Percentiles rank a stretch among this genome's conserved stretches.
phyloP scores from a whole-genome alignment of 2,329 filamentous ascomycete genomes.

The Botrytis porri region DNA sequence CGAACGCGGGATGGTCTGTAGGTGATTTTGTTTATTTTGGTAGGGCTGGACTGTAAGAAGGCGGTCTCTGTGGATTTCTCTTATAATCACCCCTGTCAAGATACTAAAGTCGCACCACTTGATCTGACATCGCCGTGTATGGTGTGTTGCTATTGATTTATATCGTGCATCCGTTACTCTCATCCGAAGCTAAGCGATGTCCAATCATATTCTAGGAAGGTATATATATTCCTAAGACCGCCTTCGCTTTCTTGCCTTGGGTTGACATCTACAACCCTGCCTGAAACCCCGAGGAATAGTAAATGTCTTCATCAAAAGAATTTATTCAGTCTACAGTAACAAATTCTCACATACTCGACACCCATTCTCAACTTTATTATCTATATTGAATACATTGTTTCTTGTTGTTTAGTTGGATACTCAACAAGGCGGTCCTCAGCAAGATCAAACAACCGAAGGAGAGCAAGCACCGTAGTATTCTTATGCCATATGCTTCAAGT shows the following conservation, averaged over 20 bases:
- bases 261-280: neutral
- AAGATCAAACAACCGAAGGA: neutral
- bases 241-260: slow-evolving; percentile 2
- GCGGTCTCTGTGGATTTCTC: neutral
- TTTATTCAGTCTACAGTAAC: neutral
- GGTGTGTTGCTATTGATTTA: neutral
- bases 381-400: neutral
- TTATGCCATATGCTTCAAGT: neutral
- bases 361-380: neutral
- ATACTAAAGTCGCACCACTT: neutral
- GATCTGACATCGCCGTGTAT: accelerated
- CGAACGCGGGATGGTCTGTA: neutral
- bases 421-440: neutral
- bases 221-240: slow-evolving; percentile 1
- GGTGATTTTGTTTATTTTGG: neutral
- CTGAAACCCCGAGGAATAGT: neutral
- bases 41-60: neutral
- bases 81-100: neutral
- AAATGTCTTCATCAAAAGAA: neutral
- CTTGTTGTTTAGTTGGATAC: neutral
- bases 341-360: neutral
- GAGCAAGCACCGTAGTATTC: neutral
- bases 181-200: neutral
- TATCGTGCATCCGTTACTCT: neutral
- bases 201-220: neutral